These are phyloP conservation scores for Acer saccharum DNA, from an alignment of 345 rosid species.

Conservation along the genomic window DNA sequence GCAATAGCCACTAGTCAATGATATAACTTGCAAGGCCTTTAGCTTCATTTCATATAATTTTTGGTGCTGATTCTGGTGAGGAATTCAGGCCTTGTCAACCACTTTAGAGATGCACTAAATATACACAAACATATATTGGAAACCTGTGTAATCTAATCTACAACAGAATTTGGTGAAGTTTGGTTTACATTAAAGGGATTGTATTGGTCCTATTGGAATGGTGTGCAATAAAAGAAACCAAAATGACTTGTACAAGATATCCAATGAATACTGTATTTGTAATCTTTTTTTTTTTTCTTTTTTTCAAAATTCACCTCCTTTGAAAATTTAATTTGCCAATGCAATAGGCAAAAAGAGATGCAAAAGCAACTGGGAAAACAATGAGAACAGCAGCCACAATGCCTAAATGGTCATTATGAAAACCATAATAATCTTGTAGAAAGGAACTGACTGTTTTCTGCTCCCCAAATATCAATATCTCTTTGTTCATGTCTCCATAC, in stretches of 20 bases:
- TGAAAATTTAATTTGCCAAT: constrained; percentile 23
- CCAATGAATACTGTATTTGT: not conserved
- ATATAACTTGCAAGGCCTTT: too few relatives aligned
- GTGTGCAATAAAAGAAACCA: too few relatives aligned
- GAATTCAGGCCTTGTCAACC: too few relatives aligned
- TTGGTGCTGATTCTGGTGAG: too few relatives aligned
- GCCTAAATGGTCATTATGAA: constrained; percentile 10
- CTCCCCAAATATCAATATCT: constrained; percentile 9
- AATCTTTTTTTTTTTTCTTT: not conserved
- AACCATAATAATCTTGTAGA: constrained; percentile 17
- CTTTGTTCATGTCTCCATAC: constrained; percentile 19
- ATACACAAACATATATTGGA: too few relatives aligned
- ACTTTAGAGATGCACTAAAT: too few relatives aligned
- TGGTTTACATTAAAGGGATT: too few relatives aligned
- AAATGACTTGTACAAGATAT: too few relatives aligned
- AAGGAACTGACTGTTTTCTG: not conserved
- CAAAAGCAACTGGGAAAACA: constrained; percentile 21
- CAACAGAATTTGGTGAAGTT: not conserved
- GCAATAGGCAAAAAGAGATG: constrained; percentile 24
- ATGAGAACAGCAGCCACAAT: constrained; percentile 20
- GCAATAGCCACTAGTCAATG: too few relatives aligned
- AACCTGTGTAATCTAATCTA: not conserved
- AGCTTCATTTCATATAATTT: too few relatives aligned
- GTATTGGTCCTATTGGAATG: too few relatives aligned
- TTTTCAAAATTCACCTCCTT: not conserved